phyloP scores from a whole-genome alignment of 2,329 filamentous ascomycete species.

The Dissoconium aciculare region DNA sequence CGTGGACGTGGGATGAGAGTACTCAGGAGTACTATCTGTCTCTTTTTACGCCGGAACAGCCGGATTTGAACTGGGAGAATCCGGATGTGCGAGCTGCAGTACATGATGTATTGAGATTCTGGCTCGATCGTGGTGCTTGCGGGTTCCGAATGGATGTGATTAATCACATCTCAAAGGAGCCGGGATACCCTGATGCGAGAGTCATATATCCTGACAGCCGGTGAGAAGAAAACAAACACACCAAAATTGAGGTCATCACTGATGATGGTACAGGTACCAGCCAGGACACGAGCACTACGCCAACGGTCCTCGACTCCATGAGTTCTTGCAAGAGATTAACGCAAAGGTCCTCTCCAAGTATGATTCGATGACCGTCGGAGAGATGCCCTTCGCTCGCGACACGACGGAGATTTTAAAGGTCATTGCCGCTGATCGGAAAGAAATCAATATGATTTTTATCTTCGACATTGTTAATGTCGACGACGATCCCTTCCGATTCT shows the following conservation, averaged over 20 bases:
- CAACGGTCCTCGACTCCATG: slow-evolving; percentile 29
- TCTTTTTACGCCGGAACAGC: slow-evolving; percentile 33
- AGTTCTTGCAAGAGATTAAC: slow-evolving; percentile 32
- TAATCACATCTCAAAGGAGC: slow-evolving; percentile 34
- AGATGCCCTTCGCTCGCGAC: slow-evolving; percentile 33
- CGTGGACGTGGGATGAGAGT: slow-evolving; percentile 33
- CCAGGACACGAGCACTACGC: slow-evolving; percentile 8
- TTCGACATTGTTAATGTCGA: slow-evolving; percentile 44
- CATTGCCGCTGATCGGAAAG: slow-evolving; percentile 38
- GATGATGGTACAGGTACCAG: no score
- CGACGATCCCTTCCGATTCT: slow-evolving; percentile 35
- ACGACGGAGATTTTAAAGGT: slow-evolving; percentile 34
- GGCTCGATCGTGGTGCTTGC: slow-evolving; percentile 29
- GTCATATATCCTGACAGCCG: slow-evolving; percentile 27
- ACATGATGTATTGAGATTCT: slow-evolving; percentile 34
- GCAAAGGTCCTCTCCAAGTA: slow-evolving; percentile 33
- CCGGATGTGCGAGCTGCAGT: slow-evolving; percentile 31
- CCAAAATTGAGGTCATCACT: no score
- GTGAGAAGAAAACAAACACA: no score
- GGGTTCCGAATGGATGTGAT: slow-evolving; percentile 37
- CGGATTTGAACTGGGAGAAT: slow-evolving; percentile 36
- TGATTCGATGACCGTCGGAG: slow-evolving; percentile 36
- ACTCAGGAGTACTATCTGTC: slow-evolving; percentile 34
- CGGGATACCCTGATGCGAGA: slow-evolving; percentile 29
- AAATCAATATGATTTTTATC: slow-evolving; percentile 57